phyloP scores from a whole-genome alignment of 768 basidiomycete species.

The Leccinum olivaceopallidum region DNA sequence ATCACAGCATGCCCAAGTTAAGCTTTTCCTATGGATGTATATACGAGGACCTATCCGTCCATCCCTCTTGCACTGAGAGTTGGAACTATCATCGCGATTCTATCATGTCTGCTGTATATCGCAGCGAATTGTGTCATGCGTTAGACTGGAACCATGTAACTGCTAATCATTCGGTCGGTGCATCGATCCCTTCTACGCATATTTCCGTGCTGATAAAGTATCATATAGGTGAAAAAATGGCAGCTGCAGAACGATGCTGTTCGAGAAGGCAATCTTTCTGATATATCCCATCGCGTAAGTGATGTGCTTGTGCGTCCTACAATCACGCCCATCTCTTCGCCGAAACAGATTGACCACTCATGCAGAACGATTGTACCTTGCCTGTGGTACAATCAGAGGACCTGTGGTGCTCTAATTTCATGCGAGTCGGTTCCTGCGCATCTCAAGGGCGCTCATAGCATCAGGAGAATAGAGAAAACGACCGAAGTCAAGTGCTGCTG shows the following conservation, averaged over 20 bases:
- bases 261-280: not conserved
- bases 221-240: not conserved
- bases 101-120: not conserved
- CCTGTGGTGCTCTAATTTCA: slow-evolving; percentile 2
- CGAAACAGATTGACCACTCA: not conserved
- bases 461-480: not conserved
- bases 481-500: not conserved
- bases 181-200: not conserved
- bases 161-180: no score
- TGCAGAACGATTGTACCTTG: not conserved
- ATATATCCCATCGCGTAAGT: slow-evolving; percentile 2
- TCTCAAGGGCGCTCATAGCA: not conserved
- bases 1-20: not conserved
- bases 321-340: not conserved
- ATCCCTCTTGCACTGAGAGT: not conserved
- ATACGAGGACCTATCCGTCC: not conserved
- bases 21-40: not conserved
- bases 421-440: not conserved
- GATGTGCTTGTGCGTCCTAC: not conserved
- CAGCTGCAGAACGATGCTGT: not conserved
- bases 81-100: not conserved
- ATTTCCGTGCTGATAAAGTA: not conserved
- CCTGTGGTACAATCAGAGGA: not conserved
- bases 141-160: not conserved
- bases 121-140: slow-evolving; percentile 1